Conservation (phyloP, 345 rosid genomes). For the Pistacia vera region DNA sequence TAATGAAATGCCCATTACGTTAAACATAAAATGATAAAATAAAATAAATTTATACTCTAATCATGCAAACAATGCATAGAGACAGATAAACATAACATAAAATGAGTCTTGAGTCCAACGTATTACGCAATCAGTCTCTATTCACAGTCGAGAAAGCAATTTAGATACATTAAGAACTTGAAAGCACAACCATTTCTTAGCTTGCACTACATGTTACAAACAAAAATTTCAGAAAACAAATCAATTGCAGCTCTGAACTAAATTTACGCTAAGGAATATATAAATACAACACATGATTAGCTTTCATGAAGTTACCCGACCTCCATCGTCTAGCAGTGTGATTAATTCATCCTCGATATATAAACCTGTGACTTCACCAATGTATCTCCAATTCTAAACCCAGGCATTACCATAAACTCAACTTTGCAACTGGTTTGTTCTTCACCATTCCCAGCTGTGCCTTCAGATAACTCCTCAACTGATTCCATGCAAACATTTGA, state of each 20-base stretch:
- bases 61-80: no score
- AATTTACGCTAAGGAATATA: conserved; percentile 9
- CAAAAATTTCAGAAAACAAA: conserved; percentile 13
- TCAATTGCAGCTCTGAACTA: conserved; percentile 6
- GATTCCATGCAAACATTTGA: conserved; percentile 52
- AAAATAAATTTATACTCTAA: no score
- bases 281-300: conserved; percentile 10
- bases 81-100: no score
- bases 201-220: background rate
- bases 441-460: conserved; percentile 7
- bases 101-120: no score
- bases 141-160: conserved; percentile 25
- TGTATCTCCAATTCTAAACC: conserved; percentile 49
- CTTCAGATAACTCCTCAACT: conserved; percentile 23
- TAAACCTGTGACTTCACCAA: conserved; percentile 52
- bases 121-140: background rate
- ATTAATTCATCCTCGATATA: conserved; percentile 34
- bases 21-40: no score
- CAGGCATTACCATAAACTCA: conserved; percentile 67
- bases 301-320: conserved; percentile 1
- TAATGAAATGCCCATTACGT: no score
- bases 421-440: conserved; percentile 29
- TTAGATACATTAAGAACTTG: background rate
- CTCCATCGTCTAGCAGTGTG: background rate
- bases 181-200: conserved; percentile 9